Conservation (phyloP, 31 red algal genomes). For the Porphyra umbilicalis region DNA sequence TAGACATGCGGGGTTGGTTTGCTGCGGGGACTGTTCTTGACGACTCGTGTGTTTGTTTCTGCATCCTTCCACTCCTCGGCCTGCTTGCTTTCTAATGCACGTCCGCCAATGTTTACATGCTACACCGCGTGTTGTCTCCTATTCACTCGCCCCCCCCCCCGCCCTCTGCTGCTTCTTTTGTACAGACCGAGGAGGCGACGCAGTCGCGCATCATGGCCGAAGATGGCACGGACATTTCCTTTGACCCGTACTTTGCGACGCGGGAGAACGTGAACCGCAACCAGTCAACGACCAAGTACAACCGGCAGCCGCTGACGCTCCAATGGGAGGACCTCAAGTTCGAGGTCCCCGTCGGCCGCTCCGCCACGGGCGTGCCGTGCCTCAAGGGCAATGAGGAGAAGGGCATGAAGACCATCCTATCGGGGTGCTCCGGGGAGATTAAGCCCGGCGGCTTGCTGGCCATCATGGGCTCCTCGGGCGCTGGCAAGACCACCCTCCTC, state of each 20-base stretch:
- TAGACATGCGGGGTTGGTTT: too few species aligned
- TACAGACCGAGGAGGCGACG: background rate
- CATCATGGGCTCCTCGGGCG: constrained; percentile 89
- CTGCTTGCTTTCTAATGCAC: background rate
- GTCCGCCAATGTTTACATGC: background rate
- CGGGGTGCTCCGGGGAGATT: constrained; percentile 63
- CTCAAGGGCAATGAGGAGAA: background rate
- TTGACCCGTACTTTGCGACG: constrained; percentile 33
- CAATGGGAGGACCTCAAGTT: constrained; percentile 60
- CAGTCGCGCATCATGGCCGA: background rate
- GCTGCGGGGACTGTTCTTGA: background rate
- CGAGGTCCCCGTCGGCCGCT: constrained; percentile 28
- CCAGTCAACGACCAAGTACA: constrained; percentile 22
- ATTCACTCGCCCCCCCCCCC: background rate
- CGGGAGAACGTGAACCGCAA: constrained; percentile 1
- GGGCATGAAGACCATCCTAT: constrained; percentile 67
- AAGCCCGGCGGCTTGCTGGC: constrained; percentile 79
- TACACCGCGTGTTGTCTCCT: background rate
- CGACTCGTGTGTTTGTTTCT: background rate
- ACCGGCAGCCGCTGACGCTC: constrained; percentile 35
- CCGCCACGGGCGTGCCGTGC: background rate
- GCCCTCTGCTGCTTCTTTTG: background rate
- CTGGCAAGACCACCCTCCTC: constrained; percentile 83
- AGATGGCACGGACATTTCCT: constrained; percentile 41
- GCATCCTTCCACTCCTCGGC: too few species aligned